Evolutionary conservation across 345 rosid species (phyloP).

Genomic region (Cardamine occulta): DNA sequence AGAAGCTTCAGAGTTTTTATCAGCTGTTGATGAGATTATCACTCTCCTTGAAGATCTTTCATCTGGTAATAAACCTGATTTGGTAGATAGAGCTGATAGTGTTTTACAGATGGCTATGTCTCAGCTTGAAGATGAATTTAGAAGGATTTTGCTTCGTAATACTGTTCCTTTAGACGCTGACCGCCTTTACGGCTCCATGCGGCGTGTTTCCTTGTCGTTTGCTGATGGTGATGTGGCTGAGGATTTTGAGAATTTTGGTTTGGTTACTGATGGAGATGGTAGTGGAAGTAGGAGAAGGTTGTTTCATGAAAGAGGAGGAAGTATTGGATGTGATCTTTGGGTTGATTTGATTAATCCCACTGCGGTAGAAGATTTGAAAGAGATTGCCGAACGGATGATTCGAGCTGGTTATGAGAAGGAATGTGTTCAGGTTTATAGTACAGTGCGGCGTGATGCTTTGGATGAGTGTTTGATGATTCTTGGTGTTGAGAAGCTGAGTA

Average conservation of each 20-base stretch:
- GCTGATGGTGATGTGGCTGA: conserved; percentile 74
- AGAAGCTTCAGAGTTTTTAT: conserved; percentile 65
- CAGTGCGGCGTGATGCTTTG: conserved; percentile 76
- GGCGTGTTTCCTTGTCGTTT: conserved; percentile 69
- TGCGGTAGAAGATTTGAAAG: conserved; percentile 66
- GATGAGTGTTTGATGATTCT: conserved; percentile 80
- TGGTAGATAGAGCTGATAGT: conserved; percentile 80
- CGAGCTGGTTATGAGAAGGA: conserved; percentile 89
- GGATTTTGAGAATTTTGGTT: conserved; percentile 67
- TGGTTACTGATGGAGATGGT: conserved; percentile 53
- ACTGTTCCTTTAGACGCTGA: conserved; percentile 85
- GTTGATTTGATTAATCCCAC: conserved; percentile 78
- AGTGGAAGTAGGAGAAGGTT: conserved; percentile 56
- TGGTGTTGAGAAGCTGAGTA: conserved; percentile 90
- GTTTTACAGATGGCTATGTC: conserved; percentile 93
- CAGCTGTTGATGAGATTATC: conserved; percentile 80
- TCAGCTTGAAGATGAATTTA: conserved; percentile 87
- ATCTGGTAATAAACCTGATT: conserved; percentile 50
- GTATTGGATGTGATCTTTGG: conserved; percentile 76
- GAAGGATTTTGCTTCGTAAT: conserved; percentile 72
- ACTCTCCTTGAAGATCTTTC: conserved; percentile 58
- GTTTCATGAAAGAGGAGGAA: conserved; percentile 86
- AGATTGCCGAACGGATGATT: conserved; percentile 89
- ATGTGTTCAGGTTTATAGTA: conserved; percentile 86
- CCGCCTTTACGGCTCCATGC: conserved; percentile 81